Base-by-base conservation (phyloP, 179 eudicot species). In the Camellia oleifera region DNA sequence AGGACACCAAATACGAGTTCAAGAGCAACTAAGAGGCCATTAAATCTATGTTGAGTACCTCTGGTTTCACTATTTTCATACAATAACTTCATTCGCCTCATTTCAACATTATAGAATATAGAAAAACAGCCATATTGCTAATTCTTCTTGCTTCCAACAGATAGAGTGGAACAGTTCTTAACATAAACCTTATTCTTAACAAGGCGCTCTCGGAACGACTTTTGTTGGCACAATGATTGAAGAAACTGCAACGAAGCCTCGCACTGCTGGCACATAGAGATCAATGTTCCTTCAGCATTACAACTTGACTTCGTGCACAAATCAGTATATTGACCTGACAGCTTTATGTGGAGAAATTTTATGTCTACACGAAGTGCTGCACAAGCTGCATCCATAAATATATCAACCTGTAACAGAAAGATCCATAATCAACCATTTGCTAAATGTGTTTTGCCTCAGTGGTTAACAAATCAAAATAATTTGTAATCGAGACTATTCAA, bases 221-320 rank as follows among this genome's bases (percentile, higher is more conserved):
- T 94, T 78, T 89, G 94, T 76, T 94, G 95, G 87, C 94, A 92
- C 73, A 92, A 76, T 46, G 88, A 90, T 80, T 92, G 97, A 64
- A 95, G 93, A 88, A 94, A 91, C 88, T 94, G 95, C 83, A 94
- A 85, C 77, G 99, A 91, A 85, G 92, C 94, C 87, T 95, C 99
- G 80, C 98, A 94, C 79, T 92, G 98, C 87, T 87, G 94, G 88
- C 93, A 96, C 70, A 87, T 85, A 81, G 84, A 86, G 71, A 79
- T 80, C 66, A 92, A 82, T 44, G 80, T 67, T 82, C 81, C 90
- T 81, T 89, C 96, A 81, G 79, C 82, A 61, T 78, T 80, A 81
- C 72, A 72, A 85, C 80, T 79, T 78, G 90, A 79, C 44, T 85
- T 81, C 26, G 63, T 75, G 71, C 20, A 45, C 74, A 68, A 69